Conservation (phyloP, 768 basidiomycete species). For the Suillus variegatus region DNA sequence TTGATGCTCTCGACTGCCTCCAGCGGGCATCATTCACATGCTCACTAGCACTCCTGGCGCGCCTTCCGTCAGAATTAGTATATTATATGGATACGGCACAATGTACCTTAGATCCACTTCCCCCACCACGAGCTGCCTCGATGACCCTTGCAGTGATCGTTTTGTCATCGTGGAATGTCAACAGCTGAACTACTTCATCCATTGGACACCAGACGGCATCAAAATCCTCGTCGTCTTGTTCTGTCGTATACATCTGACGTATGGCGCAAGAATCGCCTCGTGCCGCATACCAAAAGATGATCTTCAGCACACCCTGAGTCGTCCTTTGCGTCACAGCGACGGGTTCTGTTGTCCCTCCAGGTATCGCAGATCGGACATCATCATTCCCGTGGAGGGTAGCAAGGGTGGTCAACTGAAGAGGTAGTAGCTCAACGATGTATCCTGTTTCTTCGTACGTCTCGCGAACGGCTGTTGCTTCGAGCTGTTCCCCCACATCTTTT, state of each 20-base stretch:
- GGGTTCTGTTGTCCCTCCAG: constrained; percentile 31
- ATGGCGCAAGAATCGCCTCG: constrained; percentile 29
- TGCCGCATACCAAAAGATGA: constrained; percentile 56
- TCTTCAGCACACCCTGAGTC: constrained; percentile 37
- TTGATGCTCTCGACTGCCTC: no score
- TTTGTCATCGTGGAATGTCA: constrained; percentile 41
- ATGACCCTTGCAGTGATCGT: background rate
- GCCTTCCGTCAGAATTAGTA: background rate
- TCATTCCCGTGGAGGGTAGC: constrained; percentile 47
- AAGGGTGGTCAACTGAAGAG: constrained; percentile 53
- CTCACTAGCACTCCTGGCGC: background rate
- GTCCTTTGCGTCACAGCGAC: constrained; percentile 36
- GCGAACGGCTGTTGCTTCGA: constrained; percentile 52
- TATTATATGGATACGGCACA: background rate
- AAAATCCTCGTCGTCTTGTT: constrained; percentile 45
- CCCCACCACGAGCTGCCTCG: background rate
- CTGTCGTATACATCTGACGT: constrained; percentile 41
- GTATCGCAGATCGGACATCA: constrained; percentile 25
- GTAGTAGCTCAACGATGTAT: constrained; percentile 52
- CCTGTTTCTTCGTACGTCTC: constrained; percentile 72
- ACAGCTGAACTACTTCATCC: constrained; percentile 33
- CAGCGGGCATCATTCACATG: background rate
- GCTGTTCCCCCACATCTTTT: constrained; percentile 56
- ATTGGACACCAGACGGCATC: constrained; percentile 39
- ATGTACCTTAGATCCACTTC: background rate